Base-by-base conservation (phyloP, 495 filamentous ascomycete species). In the Trichocladium uniseriatum region DNA sequence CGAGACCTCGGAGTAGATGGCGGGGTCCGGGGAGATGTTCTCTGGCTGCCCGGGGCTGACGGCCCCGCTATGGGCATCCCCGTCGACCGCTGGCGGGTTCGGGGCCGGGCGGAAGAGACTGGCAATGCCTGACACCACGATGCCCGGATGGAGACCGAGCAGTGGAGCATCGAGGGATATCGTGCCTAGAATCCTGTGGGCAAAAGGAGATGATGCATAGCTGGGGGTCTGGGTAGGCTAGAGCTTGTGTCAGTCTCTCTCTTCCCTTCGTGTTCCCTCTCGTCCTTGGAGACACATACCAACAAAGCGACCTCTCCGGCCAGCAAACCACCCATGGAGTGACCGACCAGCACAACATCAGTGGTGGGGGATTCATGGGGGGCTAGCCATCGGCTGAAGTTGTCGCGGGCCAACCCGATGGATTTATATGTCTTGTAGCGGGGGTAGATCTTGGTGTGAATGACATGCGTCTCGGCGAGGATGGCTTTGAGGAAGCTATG, bases 401-500 rank as follows among this genome's bases (percentile, higher is more conserved):
- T 83, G 49, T 89, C 81, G 20, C 80, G 73, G 2, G 87, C 89
- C 57, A 82, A 74, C 19, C 79, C 71, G 28, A 95, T 81, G 19
- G 79, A 72, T 48, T 86, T 79, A 36, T 86, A 82, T 3, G 87
- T 89, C 60, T 86, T 86, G 67, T 95, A 97, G 31, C 82, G 82
- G 1, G 91, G 91, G 66, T 95, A 97, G 20, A 97, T 82, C 57
- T 92, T 92, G 15, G 89, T 84, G 66, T 94, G 88, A 0, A 97
- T 80, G 10, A 80, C 70, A 69, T 95, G 87, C 8, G 79, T 84
- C 18, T 88, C 80, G 35, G 68, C 66, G 41, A 95, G 61, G 0
- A 79, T 73, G 2, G 75, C 66, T n/a, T 81, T 81, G 28, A 95
- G 69, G 19, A 87, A 69, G 60, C 80, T 77, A 67, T 97, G 91